Evolutionary conservation across 495 filamentous ascomycete species (phyloP).

Genomic region (Xeromyces bisporus): DNA sequence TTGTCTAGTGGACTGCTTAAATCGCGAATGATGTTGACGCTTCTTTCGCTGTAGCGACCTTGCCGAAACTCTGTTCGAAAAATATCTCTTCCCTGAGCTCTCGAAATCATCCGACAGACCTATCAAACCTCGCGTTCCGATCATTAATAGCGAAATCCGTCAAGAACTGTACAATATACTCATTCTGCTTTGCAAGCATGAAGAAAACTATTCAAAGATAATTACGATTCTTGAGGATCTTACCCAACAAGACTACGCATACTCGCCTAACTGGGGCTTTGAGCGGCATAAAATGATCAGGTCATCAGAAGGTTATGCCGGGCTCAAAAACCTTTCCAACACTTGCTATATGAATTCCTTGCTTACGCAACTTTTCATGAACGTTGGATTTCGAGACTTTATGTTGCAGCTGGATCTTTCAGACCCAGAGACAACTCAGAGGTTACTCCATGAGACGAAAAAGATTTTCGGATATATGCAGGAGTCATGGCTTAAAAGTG

Average conservation of each 20-base stretch:
- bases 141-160: slow-evolving; percentile 39
- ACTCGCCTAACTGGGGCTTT: slow-evolving; percentile 39
- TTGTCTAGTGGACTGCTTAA: neutral
- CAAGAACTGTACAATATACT: slow-evolving; percentile 48
- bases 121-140: slow-evolving; percentile 22
- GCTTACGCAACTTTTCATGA: slow-evolving; percentile 95
- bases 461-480: slow-evolving; percentile 77
- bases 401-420: slow-evolving; percentile 47
- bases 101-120: slow-evolving; percentile 13
- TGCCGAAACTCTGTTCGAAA: slow-evolving; percentile 42
- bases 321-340: slow-evolving; percentile 78
- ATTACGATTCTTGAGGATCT: slow-evolving; percentile 37
- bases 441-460: slow-evolving; percentile 59
- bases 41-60: slow-evolving; percentile 24
- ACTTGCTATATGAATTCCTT: slow-evolving; percentile 97
- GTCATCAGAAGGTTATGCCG: slow-evolving; percentile 61
- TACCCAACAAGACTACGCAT: slow-evolving; percentile 35
- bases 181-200: slow-evolving; percentile 38
- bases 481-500: slow-evolving; percentile 49
- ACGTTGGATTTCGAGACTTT: slow-evolving; percentile 70
- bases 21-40: no score
- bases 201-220: slow-evolving; percentile 31
- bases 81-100: slow-evolving; percentile 52
- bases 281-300: slow-evolving; percentile 54
- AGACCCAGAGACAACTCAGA: slow-evolving; percentile 40